A percentile compares a stretch with the other conserved stretches of the same genome.
These are phyloP conservation scores for Acer yangbiense DNA, from an alignment of 345 rosid species.

Conservation along the genomic window DNA sequence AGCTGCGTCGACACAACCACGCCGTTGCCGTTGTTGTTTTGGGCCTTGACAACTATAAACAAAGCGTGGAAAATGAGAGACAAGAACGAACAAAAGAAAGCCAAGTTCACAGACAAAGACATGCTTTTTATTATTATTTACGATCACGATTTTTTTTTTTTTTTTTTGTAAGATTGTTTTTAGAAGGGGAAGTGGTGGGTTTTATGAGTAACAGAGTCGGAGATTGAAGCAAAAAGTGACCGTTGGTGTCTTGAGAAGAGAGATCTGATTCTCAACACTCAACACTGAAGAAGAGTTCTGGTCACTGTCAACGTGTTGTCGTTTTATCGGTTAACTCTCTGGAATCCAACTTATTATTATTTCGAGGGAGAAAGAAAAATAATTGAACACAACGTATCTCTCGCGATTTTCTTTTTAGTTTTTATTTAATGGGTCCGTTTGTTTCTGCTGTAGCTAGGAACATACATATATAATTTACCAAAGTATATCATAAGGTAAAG, in stretches of 20 bases:
- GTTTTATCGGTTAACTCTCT: conserved; percentile 7
- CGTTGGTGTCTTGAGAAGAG: conserved; percentile 17
- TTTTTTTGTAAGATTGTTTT: background rate
- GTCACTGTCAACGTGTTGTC: background rate
- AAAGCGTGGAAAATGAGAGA: conserved; percentile 8
- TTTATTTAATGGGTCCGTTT: too few relatives aligned
- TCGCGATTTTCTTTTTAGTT: too few relatives aligned
- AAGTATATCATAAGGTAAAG: too few relatives aligned
- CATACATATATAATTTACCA: too few relatives aligned
- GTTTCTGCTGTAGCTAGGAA: too few relatives aligned
- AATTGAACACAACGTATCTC: background rate
- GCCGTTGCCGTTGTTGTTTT: conserved; percentile 27
- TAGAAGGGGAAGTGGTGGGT: background rate
- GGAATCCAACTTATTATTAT: background rate
- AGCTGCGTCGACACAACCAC: conserved; percentile 47
- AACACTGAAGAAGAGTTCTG: background rate
- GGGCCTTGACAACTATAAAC: conserved; percentile 15
- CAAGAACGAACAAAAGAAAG: conserved; percentile 15
- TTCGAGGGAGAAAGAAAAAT: too few relatives aligned
- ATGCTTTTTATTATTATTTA: conserved; percentile 13
- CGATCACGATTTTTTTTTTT: background rate
- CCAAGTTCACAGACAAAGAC: background rate
- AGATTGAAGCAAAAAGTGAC: conserved; percentile 16
- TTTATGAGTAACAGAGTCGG: background rate
- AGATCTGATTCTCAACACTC: background rate